Conservation (phyloP, 352 stramenopile species). For the Blastocystis sp. region DNA sequence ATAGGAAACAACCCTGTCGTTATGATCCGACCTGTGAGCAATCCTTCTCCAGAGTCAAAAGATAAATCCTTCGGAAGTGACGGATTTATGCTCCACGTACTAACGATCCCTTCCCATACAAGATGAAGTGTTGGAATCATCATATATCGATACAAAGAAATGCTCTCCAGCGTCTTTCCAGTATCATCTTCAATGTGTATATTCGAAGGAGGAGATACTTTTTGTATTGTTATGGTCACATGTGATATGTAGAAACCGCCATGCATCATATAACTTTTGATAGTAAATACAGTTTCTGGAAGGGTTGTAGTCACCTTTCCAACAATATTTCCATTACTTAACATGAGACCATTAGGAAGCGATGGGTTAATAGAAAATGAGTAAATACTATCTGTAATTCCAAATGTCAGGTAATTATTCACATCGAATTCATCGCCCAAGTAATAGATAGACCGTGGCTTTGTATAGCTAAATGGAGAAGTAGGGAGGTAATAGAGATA, state of each 20-base stretch:
- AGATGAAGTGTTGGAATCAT: not conserved
- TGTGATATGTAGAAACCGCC: not conserved
- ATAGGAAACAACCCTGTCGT: not conserved
- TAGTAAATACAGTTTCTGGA: not conserved
- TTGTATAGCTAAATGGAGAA: not conserved
- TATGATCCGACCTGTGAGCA: not conserved
- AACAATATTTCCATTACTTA: not conserved
- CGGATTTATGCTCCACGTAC: not conserved
- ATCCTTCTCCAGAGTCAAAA: not conserved
- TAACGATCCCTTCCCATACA: not conserved
- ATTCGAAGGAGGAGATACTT: not conserved
- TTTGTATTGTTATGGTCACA: not conserved
- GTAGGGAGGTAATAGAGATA: not conserved
- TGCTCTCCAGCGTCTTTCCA: not conserved
- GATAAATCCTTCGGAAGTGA: not conserved
- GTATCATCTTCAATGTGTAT: not conserved
- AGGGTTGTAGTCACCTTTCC: not conserved
- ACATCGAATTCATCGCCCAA: not conserved
- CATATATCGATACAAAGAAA: not conserved
- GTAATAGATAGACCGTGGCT: not conserved
- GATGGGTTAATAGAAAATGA: not conserved
- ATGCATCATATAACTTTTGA: not conserved
- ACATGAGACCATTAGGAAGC: not conserved
- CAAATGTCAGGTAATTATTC: not conserved
- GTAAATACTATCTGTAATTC: not conserved